Percentiles rank a stretch among this genome's conserved stretches.
phyloP scores from a whole-genome alignment of 176 grass and related monocot genomes.

The Olyra latifolia region DNA sequence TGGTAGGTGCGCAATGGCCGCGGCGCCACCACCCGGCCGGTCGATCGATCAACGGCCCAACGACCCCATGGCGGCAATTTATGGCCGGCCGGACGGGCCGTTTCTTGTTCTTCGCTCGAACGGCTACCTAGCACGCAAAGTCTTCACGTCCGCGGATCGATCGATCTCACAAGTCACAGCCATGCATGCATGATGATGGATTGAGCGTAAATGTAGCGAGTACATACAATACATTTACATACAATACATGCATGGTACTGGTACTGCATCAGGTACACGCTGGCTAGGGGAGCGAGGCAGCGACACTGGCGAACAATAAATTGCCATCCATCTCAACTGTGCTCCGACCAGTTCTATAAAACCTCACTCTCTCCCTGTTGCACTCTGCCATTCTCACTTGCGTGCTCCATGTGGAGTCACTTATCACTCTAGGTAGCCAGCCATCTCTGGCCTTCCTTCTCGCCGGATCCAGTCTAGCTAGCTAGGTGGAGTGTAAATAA shows the following conservation, averaged over 20 bases:
- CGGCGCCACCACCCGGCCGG: not conserved
- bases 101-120: not conserved
- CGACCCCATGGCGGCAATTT: conserved; percentile 67
- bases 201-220: not conserved
- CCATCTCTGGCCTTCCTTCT: not conserved
- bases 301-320: conserved; percentile 50
- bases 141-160: not conserved
- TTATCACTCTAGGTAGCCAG: conserved; percentile 26
- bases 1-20: conserved; percentile 42
- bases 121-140: not conserved
- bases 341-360: conserved; percentile 47
- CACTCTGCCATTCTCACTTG: conserved; percentile 29
- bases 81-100: conserved; percentile 45
- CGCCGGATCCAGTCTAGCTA: conserved; percentile 18
- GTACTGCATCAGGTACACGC: not conserved
- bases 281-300: conserved; percentile 12
- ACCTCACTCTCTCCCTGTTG: conserved; percentile 18
- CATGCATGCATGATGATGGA: not conserved
- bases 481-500: not conserved
- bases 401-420: conserved; percentile 58
- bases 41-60: conserved; percentile 29
- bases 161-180: not conserved
- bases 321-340: conserved; percentile 46
- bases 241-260: not conserved
- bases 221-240: not conserved